Base-by-base conservation (phyloP, 169 alveolate species). In the Plasmodium knowlesi region DNA sequence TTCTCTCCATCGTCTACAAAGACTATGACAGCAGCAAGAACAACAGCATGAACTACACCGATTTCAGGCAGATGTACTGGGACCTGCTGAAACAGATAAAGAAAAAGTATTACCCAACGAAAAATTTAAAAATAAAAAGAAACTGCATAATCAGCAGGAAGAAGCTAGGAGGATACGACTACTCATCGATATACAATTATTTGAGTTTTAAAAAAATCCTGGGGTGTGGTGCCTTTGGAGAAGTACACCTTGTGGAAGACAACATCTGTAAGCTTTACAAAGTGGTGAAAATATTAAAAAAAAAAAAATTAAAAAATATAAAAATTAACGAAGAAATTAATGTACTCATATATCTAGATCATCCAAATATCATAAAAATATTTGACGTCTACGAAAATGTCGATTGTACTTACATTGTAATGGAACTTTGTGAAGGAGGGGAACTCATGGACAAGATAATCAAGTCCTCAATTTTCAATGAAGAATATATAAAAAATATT, bases 351-450 rank as follows among this genome's bases (percentile, higher is more conserved):
- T 89, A 89, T 89, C 93, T 98, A 95, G 99, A 98, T 92, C 99
- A 98, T 86, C 99, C 99, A 54, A 98, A 97, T 82, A 97, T 98
- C 50, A 96, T 98, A 39, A 98, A 98, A 94, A 96, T 98, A 72
- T 97, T 96, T 76, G 99, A 98, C 95, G 98, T 98, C 12, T 98
- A 97, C 95, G 99, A 98, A 95, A 99, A 97, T 74, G 96, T 92
- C 71, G 97, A 97, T 43, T 97, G 97, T 83, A 97, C 98, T n/a
- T 98, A 98, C 95, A 96, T 98, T 90, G 98, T 98, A 71, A 97
- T 98, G 99, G 99, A 98, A 93, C 96, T 97, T 79, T 97, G 99
- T 82, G 92, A 95, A n/a, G 99, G 99, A 16, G 99, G 99, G 34
- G 99, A 99, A 96, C 97, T 99, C 61, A 98, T 99, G 92, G 99